phyloP scores from a whole-genome alignment of 139 green algal species.

The Mesotaenium endlicherianum region DNA sequence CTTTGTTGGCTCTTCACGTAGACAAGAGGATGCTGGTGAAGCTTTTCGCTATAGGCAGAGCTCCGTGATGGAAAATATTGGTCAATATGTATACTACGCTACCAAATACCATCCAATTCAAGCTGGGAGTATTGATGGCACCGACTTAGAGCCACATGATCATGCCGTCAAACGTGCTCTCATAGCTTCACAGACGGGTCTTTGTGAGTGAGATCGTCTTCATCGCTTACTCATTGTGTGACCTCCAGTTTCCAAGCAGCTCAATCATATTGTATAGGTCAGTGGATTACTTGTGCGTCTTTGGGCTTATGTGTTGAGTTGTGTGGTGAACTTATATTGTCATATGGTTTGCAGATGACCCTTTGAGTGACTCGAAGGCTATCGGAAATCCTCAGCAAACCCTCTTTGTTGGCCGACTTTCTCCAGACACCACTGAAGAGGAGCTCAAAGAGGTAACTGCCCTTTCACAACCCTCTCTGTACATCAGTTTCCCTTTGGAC shows the following conservation, averaged over 20 bases:
- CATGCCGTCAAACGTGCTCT: conserved; percentile 10
- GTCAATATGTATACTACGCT: background rate
- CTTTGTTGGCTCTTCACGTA: no score
- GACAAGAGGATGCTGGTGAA: no score
- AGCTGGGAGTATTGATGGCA: conserved; percentile 40
- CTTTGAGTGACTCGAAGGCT: background rate
- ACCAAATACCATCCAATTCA: conserved; percentile 23
- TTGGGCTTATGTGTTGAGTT: background rate
- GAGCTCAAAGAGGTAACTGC: background rate
- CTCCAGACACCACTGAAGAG: conserved; percentile 12
- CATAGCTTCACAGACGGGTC: background rate
- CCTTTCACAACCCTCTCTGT: no score
- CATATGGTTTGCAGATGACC: conserved; percentile 9
- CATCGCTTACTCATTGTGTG: background rate
- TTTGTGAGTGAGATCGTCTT: background rate
- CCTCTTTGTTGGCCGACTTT: background rate
- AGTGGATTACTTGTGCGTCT: background rate
- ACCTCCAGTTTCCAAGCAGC: background rate
- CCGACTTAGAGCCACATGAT: conserved; percentile 26
- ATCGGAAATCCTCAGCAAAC: background rate
- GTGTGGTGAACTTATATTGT: background rate
- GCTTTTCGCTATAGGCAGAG: no score
- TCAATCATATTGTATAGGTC: background rate
- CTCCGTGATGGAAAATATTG: no score
- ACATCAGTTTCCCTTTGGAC: no score